Conservation (phyloP, 2,329 filamentous ascomycete species). For the Diaporthe aspalathi region DNA sequence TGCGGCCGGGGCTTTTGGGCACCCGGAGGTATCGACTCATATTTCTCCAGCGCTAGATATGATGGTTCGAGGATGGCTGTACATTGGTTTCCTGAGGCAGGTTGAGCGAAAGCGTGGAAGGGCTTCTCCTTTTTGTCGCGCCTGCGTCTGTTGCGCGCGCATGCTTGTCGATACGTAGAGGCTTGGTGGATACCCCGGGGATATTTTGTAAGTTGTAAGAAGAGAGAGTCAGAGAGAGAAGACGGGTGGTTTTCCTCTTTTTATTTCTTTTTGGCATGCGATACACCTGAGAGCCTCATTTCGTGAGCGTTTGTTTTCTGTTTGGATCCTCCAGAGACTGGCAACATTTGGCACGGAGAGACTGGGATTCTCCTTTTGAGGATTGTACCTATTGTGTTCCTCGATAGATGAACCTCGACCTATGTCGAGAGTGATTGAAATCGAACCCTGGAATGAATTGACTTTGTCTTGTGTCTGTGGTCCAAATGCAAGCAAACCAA, state of each 20-base stretch:
- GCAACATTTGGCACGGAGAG: conserved; percentile 8
- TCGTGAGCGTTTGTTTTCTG: background rate
- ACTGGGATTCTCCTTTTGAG: background rate
- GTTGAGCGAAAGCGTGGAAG: background rate
- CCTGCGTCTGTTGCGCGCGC: background rate
- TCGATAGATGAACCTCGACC: conserved; percentile 15
- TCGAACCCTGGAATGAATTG: background rate
- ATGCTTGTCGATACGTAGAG: conserved; percentile 9
- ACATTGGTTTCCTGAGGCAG: background rate
- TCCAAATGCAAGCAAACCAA: background rate
- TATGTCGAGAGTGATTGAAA: conserved; percentile 13
- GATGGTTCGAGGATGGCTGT: conserved; percentile 8
- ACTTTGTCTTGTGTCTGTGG: background rate
- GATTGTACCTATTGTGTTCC: background rate
- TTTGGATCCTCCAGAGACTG: conserved; percentile 18
- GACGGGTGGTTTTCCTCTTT: background rate
- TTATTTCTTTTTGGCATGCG: too few species aligned
- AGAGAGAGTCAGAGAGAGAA: background rate
- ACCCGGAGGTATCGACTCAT: background rate
- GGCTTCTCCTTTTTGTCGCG: too few species aligned
- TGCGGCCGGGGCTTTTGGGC: background rate
- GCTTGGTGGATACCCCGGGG: conserved; percentile 25
- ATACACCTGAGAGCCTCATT: background rate
- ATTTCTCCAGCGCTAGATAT: conserved; percentile 16
- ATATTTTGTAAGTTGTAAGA: conserved; percentile 8